These are phyloP conservation scores for Stemphylium beticola DNA, from an alignment of 2,329 filamentous ascomycete genomes.

Conservation along the genomic window DNA sequence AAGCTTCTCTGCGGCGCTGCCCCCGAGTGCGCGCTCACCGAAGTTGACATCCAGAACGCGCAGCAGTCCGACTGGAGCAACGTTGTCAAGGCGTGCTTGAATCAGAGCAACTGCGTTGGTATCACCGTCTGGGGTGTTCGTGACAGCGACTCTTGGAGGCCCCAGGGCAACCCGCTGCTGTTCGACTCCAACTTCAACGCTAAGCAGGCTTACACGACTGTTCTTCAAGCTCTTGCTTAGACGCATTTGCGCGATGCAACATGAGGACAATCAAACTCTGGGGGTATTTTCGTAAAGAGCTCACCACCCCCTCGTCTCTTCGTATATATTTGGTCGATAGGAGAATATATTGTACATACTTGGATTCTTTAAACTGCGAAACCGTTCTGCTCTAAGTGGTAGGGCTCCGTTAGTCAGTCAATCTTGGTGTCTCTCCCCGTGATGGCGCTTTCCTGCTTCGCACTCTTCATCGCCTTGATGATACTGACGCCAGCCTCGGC, in stretches of 20 bases:
- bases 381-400: no score
- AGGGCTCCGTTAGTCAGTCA: neutral
- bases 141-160: conserved; percentile 56
- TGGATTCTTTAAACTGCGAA: neutral
- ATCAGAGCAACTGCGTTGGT: conserved; percentile 66
- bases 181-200: conserved; percentile 54
- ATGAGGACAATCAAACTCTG: no score
- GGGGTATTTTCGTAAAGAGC: neutral
- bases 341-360: conserved; percentile 14
- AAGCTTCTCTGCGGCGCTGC: conserved; percentile 61
- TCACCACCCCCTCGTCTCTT: neutral
- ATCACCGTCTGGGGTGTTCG: conserved; percentile 68
- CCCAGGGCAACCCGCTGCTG: conserved; percentile 50
- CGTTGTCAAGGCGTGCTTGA: conserved; percentile 64
- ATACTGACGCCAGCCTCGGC: conserved; percentile 27
- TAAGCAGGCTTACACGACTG: conserved; percentile 50
- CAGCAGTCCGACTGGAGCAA: conserved; percentile 64
- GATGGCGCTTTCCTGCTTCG: conserved; percentile 21
- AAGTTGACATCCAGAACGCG: conserved; percentile 70
- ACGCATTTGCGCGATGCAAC: neutral
- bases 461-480: conserved; percentile 34
- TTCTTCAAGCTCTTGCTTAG: conserved; percentile 37
- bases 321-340: conserved; percentile 7
- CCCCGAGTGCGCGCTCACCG: conserved; percentile 69
- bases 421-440: conserved; percentile 17